Percentiles rank a stretch among this genome's conserved stretches.
These are phyloP conservation scores for Rugosomyces carneus DNA, from an alignment of 1,284 basidiomycete species.

Conservation along the genomic window DNA sequence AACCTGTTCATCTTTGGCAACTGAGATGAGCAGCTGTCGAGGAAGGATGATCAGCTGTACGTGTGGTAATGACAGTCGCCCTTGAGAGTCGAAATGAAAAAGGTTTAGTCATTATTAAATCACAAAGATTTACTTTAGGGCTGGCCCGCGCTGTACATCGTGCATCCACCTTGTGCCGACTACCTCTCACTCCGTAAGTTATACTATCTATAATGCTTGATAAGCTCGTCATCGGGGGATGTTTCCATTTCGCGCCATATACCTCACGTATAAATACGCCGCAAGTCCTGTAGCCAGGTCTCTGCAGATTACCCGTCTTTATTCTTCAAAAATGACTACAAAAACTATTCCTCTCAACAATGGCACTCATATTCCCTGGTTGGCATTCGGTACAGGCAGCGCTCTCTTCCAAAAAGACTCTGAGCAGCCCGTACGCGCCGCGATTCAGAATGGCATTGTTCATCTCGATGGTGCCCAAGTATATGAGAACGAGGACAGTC, in stretches of 20 bases:
- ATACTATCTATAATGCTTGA: no score
- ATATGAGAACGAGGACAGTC: constrained; percentile 57
- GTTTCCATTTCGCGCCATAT: no score
- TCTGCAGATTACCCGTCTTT: background rate
- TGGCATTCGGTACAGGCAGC: constrained; percentile 69
- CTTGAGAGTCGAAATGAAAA: constrained; percentile 48
- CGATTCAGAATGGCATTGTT: constrained; percentile 56
- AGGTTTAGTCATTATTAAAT: constrained; percentile 12
- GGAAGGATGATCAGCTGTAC: constrained; percentile 35
- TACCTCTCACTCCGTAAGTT: no score
- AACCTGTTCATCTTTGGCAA: constrained; percentile 49
- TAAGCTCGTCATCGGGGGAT: background rate
- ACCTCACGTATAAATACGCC: background rate
- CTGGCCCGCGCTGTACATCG: constrained; percentile 22
- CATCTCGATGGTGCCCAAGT: constrained; percentile 71
- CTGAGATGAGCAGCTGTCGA: constrained; percentile 46
- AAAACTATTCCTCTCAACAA: constrained; percentile 51
- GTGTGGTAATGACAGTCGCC: constrained; percentile 49
- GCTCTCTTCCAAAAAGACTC: constrained; percentile 52
- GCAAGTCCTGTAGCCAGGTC: background rate
- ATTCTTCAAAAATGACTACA: constrained; percentile 13
- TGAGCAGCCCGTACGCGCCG: constrained; percentile 38
- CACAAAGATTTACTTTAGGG: constrained; percentile 35
- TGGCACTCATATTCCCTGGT: constrained; percentile 49
- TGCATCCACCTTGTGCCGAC: background rate